A percentile compares a stretch with the other conserved stretches of the same genome.
These are phyloP conservation scores for Tanozyma kutaoensis DNA, from an alignment of 805 yeast species.

Conservation along the genomic window DNA sequence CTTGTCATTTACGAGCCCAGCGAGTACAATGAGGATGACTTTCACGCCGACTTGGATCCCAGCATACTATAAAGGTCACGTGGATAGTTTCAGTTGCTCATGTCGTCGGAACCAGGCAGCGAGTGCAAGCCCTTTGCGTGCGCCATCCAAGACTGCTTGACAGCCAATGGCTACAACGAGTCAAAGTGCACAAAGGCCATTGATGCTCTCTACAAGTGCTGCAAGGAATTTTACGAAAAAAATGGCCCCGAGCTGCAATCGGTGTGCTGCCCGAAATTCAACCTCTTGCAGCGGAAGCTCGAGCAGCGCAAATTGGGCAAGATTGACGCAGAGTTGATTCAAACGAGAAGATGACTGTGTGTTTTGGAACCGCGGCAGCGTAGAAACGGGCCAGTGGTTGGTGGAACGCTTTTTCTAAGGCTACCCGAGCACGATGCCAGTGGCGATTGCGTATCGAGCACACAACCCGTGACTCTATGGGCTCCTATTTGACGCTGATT, in stretches of 20 bases:
- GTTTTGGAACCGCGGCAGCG: no score
- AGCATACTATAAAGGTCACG: no score
- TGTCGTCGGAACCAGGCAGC: slow-evolving; percentile 8
- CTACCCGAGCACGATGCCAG: no score
- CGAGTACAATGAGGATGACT: slow-evolving; percentile 40
- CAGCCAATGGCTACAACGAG: slow-evolving; percentile 52
- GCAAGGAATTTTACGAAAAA: slow-evolving; percentile 47
- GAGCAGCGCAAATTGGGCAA: slow-evolving; percentile 45
- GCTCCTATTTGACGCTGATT: no score
- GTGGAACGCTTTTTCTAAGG: no score
- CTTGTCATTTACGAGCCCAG: slow-evolving; percentile 31
- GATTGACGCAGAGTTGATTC: slow-evolving; percentile 42
- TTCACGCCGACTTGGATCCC: slow-evolving; percentile 39
- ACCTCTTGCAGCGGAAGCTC: slow-evolving; percentile 46
- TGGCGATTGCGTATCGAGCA: no score
- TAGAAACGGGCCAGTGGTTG: no score
- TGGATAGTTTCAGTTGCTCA: no score
- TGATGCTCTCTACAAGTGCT: slow-evolving; percentile 63
- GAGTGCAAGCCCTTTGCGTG: slow-evolving; percentile 76
- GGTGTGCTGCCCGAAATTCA: slow-evolving; percentile 70
- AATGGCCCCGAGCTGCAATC: slow-evolving; percentile 49
- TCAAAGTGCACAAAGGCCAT: slow-evolving; percentile 58
- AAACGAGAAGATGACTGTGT: no score
- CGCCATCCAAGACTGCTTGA: slow-evolving; percentile 70
- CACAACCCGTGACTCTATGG: no score